These are phyloP conservation scores for Xylaria sp. DNA, from an alignment of 495 filamentous ascomycete genomes.

Conservation along the genomic window DNA sequence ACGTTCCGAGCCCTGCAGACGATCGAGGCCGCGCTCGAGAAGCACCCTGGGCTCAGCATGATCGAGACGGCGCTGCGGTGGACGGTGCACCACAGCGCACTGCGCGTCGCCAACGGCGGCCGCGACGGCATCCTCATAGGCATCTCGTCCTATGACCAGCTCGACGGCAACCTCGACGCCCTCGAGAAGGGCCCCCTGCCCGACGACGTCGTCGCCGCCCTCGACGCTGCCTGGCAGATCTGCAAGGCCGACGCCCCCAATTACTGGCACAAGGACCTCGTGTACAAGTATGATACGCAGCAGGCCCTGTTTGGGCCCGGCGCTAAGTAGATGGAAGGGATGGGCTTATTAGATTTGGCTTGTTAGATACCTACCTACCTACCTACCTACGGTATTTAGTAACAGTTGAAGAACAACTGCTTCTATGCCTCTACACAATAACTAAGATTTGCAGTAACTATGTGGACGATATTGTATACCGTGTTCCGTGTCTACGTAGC, in stretches of 20 bases:
- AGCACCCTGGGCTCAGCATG: slow-evolving; percentile 73
- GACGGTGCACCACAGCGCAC: slow-evolving; percentile 78
- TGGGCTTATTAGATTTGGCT: no score
- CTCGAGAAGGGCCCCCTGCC: slow-evolving; percentile 89
- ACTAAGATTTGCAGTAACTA: no score
- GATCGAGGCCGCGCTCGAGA: slow-evolving; percentile 75
- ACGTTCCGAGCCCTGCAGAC: slow-evolving; percentile 78
- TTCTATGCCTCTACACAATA: no score
- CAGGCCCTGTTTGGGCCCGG: slow-evolving; percentile 65
- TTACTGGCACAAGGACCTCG: slow-evolving; percentile 80
- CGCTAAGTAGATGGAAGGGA: slow-evolving; percentile 38
- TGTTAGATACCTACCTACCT: background rate
- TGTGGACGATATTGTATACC: no score
- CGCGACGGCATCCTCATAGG: slow-evolving; percentile 86
- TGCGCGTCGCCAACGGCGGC: slow-evolving; percentile 72
- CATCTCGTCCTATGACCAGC: slow-evolving; percentile 73
- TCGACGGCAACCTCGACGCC: slow-evolving; percentile 76
- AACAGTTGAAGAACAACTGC: no score
- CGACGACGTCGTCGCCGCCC: slow-evolving; percentile 76
- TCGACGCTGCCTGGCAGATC: slow-evolving; percentile 80
- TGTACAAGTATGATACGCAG: slow-evolving; percentile 76
- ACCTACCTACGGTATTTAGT: no score
- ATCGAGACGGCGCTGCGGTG: slow-evolving; percentile 86
- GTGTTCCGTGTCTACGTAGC: no score
- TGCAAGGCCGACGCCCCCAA: slow-evolving; percentile 69